phyloP scores from a whole-genome alignment of 2,329 filamentous ascomycete genomes.

The Cladosporium sphaerospermum region DNA sequence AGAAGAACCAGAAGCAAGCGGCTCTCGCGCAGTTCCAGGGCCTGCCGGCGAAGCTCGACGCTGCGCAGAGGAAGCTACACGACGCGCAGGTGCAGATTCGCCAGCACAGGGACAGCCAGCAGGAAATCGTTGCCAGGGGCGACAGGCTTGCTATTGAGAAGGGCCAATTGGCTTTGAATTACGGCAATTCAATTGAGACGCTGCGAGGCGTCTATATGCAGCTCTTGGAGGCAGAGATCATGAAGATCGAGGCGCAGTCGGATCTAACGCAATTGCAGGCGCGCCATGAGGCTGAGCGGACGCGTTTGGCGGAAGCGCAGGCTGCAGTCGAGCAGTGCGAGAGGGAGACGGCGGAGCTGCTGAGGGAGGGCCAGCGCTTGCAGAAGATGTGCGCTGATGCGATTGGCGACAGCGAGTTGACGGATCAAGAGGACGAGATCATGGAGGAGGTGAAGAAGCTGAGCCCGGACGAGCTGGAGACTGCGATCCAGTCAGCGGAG shows the following conservation, averaged over 20 bases:
- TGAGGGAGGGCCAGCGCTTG: slow-evolving; percentile 21
- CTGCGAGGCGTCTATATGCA: slow-evolving; percentile 58
- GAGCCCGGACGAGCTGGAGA: slow-evolving; percentile 54
- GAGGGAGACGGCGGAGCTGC: slow-evolving; percentile 31
- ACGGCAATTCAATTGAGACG: slow-evolving; percentile 54
- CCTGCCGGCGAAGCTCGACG: slow-evolving; percentile 66
- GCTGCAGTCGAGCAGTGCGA: slow-evolving; percentile 35
- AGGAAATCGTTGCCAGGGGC: slow-evolving; percentile 41
- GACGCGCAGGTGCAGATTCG: slow-evolving; percentile 35
- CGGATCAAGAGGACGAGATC: slow-evolving; percentile 23
- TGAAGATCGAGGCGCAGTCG: slow-evolving; percentile 72
- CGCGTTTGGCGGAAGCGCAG: slow-evolving; percentile 45
- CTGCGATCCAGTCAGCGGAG: slow-evolving; percentile 67
- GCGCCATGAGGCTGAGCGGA: slow-evolving; percentile 56
- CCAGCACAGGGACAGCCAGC: slow-evolving; percentile 43
- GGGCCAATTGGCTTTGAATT: slow-evolving; percentile 44
- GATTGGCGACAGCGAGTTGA: slow-evolving; percentile 17
- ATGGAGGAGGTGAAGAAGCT: slow-evolving; percentile 33
- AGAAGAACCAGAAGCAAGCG: slow-evolving; percentile 63
- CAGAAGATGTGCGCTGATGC: background rate
- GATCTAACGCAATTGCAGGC: slow-evolving; percentile 65
- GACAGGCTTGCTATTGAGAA: slow-evolving; percentile 27
- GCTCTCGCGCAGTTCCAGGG: slow-evolving; percentile 57
- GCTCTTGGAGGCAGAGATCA: slow-evolving; percentile 63
- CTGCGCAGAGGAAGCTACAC: slow-evolving; percentile 42